Conservation (phyloP, 2,329 filamentous ascomycete species). For the Apiospora kogelbergensis region DNA sequence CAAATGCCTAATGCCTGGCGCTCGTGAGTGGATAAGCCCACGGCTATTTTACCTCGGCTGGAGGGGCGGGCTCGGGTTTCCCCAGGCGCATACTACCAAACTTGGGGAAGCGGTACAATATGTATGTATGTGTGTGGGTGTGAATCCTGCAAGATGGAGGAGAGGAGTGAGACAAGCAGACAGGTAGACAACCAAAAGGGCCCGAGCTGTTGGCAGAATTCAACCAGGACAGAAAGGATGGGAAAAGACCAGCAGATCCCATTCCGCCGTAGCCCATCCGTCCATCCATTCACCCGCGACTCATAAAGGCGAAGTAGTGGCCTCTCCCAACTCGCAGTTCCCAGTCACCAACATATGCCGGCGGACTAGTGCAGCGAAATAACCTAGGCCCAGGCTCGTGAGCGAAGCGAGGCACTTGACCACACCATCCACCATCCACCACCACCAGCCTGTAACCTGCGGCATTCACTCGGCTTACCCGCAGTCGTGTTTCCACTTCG, state of each 20-base stretch:
- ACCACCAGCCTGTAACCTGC: not conserved
- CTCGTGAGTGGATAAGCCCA: not conserved
- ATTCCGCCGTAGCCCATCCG: not conserved
- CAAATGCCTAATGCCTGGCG: not conserved
- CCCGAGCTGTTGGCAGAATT: not conserved
- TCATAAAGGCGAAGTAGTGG: not conserved
- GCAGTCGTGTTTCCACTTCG: slow-evolving; percentile 9
- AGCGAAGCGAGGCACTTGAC: not conserved
- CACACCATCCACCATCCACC: not conserved
- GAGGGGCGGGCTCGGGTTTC: slow-evolving; percentile 12
- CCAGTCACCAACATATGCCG: not conserved
- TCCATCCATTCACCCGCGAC: not conserved
- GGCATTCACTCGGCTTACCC: slow-evolving; percentile 5
- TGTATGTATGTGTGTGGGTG: too few relatives aligned
- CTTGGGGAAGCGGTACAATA: slow-evolving; percentile 12
- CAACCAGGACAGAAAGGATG: not conserved
- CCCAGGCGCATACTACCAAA: not conserved
- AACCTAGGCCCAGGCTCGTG: slow-evolving; percentile 3
- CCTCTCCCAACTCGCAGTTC: not conserved
- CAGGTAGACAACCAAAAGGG: not conserved
- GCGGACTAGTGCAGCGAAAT: not conserved
- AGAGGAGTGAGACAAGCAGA: not conserved
- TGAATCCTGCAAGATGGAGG: not conserved
- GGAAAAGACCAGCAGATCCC: not conserved
- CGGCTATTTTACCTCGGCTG: slow-evolving; percentile 16